Evolutionary conservation across 2,329 filamentous ascomycete species (phyloP), one percentile per base, ranked within the genome.

Genomic region (Blumeria hordei): DNA sequence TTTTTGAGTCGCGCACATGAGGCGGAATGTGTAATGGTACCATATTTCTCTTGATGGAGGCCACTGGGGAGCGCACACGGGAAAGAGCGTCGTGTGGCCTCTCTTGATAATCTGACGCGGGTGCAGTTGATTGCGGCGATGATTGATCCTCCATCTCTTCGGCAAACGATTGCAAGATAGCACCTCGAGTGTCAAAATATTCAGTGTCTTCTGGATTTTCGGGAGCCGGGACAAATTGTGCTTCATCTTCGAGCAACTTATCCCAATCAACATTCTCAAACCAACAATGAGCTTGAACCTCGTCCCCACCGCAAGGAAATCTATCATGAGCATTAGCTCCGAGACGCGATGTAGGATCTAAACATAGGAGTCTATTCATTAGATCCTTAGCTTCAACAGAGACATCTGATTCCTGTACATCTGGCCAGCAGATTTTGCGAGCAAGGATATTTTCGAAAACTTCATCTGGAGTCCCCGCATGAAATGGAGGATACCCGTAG

Each of bases 171-270:
- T 94, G 86, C 60, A 96, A 74, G 0, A 88, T 93, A 14, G 92
- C 92, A 33, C 92, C 92, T 60, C 92, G 78, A 21, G 86, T 70
- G 69, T 98, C 92, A 62, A 98, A 98, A 65, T 98, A 98, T 64
- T 98, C 93, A 0, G 92, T 98, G 64, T 98, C 90, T 66, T 98
- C 92, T 0, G 87, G 88, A 61, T 98, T 90, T 64, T 94, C 87
- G 1, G 85, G 82, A 43, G 85, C 84, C 0, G 92, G 92, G 10
- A 98, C 83, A 65, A 98, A 98, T 57, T 94, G 87, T 3, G 93
- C 88, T 64, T 95, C 88, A 59, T 96, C 90, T 64, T 96, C 83
- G n/a, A 94, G 75, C 18, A 98, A 69, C 0, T 82, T 86, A 32
- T 88, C 83, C 92, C 92, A 98, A 62, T 86, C 87, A 62, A 93